These are phyloP conservation scores for Exophiala sp. DNA, from an alignment of 2,329 filamentous ascomycete genomes.

Conservation along the genomic window DNA sequence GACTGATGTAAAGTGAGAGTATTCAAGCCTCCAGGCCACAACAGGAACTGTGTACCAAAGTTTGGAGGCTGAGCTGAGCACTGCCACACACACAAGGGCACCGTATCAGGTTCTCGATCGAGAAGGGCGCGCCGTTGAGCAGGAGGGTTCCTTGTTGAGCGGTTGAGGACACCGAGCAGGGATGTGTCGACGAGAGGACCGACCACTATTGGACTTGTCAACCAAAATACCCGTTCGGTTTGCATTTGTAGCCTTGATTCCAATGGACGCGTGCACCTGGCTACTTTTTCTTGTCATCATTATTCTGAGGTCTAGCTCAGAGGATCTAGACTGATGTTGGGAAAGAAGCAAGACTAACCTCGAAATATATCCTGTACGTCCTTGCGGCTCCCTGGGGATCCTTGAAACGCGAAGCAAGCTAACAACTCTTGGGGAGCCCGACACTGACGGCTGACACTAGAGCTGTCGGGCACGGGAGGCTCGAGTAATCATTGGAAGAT, in stretches of 20 bases:
- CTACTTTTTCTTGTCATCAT: background rate
- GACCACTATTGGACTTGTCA: background rate
- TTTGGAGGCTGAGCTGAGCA: constrained; percentile 2
- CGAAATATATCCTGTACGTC: background rate
- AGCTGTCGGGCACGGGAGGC: background rate
- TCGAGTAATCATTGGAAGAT: background rate
- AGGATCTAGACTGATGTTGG: background rate
- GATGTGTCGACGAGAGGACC: background rate
- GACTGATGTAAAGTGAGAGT: background rate
- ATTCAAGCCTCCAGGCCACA: background rate
- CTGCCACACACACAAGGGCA: background rate
- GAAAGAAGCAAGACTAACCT: background rate
- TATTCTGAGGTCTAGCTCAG: background rate
- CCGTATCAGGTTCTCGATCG: background rate
- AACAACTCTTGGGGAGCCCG: background rate
- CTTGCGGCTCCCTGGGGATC: background rate
- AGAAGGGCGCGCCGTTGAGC: background rate
- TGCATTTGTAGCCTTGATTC: background rate
- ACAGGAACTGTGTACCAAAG: background rate
- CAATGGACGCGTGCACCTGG: background rate
- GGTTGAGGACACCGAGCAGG: background rate
- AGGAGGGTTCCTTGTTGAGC: background rate
- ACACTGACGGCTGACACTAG: background rate
- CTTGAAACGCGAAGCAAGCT: background rate
- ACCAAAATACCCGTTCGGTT: background rate